These are phyloP conservation scores for Articulospora tetracladia DNA, from an alignment of 495 filamentous ascomycete species.

Conservation along the genomic window DNA sequence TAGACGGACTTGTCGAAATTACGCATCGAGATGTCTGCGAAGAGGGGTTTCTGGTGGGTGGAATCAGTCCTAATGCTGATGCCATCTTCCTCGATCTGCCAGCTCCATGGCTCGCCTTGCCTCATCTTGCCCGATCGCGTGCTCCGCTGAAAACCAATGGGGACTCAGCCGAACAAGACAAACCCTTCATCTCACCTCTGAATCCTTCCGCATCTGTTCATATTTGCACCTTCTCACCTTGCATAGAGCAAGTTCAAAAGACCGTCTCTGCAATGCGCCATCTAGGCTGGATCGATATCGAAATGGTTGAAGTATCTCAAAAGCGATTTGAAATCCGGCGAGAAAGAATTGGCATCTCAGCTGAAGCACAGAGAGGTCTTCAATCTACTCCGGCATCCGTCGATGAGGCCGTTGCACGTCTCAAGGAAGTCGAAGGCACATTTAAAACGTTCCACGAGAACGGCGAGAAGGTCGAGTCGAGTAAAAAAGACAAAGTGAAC, in stretches of 20 bases:
- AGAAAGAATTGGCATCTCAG: slow-evolving; percentile 65
- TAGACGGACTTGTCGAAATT: slow-evolving; percentile 70
- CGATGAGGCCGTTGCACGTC: slow-evolving; percentile 67
- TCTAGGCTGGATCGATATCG: slow-evolving; percentile 83
- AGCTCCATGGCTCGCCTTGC: slow-evolving; percentile 87
- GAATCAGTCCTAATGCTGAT: slow-evolving; percentile 60
- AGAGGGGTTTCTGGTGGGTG: slow-evolving; percentile 69
- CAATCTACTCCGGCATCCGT: slow-evolving; percentile 62
- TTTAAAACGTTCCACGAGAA: slow-evolving; percentile 50
- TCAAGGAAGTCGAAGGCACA: slow-evolving; percentile 68
- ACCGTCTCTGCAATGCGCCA: slow-evolving; percentile 76
- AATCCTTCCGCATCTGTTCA: slow-evolving; percentile 61
- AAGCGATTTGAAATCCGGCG: slow-evolving; percentile 74
- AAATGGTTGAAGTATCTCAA: slow-evolving; percentile 83
- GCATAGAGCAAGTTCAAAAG: slow-evolving; percentile 88
- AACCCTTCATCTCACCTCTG: slow-evolving; percentile 59
- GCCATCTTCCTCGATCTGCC: slow-evolving; percentile 91
- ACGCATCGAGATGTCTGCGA: slow-evolving; percentile 90
- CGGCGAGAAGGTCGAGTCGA: slow-evolving; percentile 20
- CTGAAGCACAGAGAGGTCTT: slow-evolving; percentile 50
- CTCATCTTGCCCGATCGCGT: slow-evolving; percentile 66
- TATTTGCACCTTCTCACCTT: slow-evolving; percentile 92
- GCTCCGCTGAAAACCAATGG: slow-evolving; percentile 32
- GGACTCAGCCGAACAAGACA: slow-evolving; percentile 1
- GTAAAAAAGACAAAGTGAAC: slow-evolving; percentile 19